phyloP scores from a whole-genome alignment of 2,329 filamentous ascomycete species.

The Curvularia lunata region DNA sequence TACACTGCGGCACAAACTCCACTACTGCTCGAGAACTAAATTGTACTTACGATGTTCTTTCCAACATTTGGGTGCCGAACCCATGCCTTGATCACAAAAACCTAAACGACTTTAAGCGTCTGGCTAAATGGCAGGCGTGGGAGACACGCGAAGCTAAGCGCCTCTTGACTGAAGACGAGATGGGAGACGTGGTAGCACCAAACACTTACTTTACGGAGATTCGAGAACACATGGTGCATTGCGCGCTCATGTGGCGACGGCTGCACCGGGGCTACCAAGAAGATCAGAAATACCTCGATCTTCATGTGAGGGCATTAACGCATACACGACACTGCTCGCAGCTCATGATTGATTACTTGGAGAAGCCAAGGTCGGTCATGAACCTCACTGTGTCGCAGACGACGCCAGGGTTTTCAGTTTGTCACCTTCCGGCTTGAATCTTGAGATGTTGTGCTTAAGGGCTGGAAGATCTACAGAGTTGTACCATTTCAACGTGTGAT shows the following conservation, averaged over 20 bases:
- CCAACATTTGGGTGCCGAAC: conserved; percentile 9
- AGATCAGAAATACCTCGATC: not conserved
- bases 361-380: no score
- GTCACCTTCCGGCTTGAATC: no score
- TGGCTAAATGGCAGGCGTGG: not conserved
- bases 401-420: no score
- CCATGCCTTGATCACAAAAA: conserved; percentile 2
- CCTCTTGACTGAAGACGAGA: conserved; percentile 10
- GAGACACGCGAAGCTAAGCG: not conserved
- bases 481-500: no score
- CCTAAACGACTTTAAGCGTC: conserved; percentile 9
- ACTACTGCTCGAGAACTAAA: conserved; percentile 4
- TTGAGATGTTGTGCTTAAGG: no score
- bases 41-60: conserved; percentile 13
- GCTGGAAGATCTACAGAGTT: no score
- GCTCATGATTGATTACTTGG: no score
- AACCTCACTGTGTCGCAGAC: no score
- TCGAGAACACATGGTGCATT: conserved; percentile 14
- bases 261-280: conserved; percentile 10
- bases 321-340: no score
- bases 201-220: conserved; percentile 13
- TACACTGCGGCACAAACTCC: conserved; percentile 10
- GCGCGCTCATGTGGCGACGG: conserved; percentile 10
- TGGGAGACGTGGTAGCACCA: conserved; percentile 11
- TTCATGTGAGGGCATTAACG: no score